Conservation (phyloP, 768 basidiomycete species). For the Goffeauzyma gilvescens region DNA sequence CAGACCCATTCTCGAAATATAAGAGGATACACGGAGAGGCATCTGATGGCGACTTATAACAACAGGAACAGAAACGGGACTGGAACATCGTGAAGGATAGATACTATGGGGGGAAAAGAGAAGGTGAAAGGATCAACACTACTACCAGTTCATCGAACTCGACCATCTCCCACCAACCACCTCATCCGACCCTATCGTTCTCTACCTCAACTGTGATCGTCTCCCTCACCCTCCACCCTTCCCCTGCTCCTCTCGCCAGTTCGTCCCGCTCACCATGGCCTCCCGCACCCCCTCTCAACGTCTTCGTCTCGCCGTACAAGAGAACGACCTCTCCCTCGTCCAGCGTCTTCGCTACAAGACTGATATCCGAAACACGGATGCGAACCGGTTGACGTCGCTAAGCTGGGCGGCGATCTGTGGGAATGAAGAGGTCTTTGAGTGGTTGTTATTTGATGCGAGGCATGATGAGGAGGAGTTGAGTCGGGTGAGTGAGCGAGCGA, state of each 20-base stretch:
- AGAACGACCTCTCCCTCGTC: slow-evolving; percentile 86
- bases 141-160: neutral
- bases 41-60: no score
- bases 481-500: slow-evolving; percentile 53
- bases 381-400: slow-evolving; percentile 62
- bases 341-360: slow-evolving; percentile 53
- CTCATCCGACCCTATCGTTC: neutral
- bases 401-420: slow-evolving; percentile 82
- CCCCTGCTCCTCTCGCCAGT: no score
- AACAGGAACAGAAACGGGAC: no score
- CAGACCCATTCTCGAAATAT: no score
- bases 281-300: no score
- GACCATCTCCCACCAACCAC: neutral
- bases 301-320: slow-evolving; percentile 34
- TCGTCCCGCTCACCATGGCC: slow-evolving; percentile 11
- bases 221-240: no score
- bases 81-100: no score
- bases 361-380: slow-evolving; percentile 81
- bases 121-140: no score
- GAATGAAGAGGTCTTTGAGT: slow-evolving; percentile 84
- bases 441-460: slow-evolving; percentile 51
- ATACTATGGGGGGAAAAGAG: no score
- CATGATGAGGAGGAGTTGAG: slow-evolving; percentile 89
- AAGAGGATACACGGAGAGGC: no score
- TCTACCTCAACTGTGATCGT: neutral